Evolutionary conservation across 2,329 filamentous ascomycete species (phyloP).

Genomic region (Exserohilum turcica): DNA sequence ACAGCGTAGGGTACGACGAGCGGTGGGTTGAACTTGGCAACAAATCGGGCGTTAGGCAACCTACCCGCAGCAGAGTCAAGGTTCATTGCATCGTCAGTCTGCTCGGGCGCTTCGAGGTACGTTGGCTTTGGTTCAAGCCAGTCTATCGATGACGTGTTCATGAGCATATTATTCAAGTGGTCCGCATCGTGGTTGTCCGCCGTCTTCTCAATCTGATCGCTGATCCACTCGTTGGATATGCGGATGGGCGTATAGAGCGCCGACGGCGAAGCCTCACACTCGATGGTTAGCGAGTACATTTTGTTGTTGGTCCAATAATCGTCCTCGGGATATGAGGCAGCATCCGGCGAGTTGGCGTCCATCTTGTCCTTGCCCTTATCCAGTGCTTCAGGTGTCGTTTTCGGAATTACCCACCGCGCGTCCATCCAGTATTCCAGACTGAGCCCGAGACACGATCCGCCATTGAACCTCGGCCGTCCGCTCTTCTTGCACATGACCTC

Average conservation of each 20-base stretch:
- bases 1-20: conserved; percentile 70
- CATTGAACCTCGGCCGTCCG: conserved; percentile 74
- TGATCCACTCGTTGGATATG: conserved; percentile 76
- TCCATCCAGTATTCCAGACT: conserved; percentile 80
- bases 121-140: conserved; percentile 76
- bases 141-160: conserved; percentile 59
- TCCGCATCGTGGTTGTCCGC: conserved; percentile 45
- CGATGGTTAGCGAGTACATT: conserved; percentile 72
- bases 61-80: conserved; percentile 60
- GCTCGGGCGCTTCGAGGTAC: conserved; percentile 48
- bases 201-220: conserved; percentile 66
- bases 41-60: conserved; percentile 74
- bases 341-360: conserved; percentile 37
- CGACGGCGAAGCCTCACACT: conserved; percentile 60
- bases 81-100: conserved; percentile 57
- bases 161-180: conserved; percentile 46
- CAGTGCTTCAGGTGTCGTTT: conserved; percentile 29
- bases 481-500: conserved; percentile 71
- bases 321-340: conserved; percentile 33
- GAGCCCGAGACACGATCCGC: conserved; percentile 68
- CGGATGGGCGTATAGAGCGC: conserved; percentile 65
- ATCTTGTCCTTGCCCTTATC: conserved; percentile 47
- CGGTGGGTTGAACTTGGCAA: conserved; percentile 75
- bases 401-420: conserved; percentile 54
- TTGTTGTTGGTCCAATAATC: conserved; percentile 50